Conservation (phyloP, 805 yeast genomes). For the Grigorovia transvaalensis region DNA sequence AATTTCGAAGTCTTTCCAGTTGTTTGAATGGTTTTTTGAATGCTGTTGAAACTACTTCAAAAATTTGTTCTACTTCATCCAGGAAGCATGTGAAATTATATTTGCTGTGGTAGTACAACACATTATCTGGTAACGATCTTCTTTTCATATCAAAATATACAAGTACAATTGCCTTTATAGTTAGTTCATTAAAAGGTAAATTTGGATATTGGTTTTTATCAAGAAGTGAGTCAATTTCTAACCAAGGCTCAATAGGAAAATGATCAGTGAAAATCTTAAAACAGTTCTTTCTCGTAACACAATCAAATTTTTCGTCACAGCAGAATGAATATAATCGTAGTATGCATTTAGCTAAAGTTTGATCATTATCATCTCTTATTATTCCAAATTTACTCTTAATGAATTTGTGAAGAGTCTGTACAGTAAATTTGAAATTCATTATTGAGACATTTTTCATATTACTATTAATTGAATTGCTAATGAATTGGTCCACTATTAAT, state of each 20-base stretch:
- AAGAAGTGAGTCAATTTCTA: conserved; percentile 2
- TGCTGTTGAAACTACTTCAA: conserved; percentile 6
- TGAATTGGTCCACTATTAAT: conserved; percentile 10
- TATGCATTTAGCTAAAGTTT: conserved; percentile 9
- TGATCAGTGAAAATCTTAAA: conserved; percentile 8
- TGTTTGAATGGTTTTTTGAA: conserved; percentile 12
- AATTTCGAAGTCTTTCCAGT: conserved; percentile 14
- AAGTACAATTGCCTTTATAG: conserved; percentile 13
- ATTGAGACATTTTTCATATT: conserved; percentile 5
- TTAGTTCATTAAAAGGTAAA: conserved; percentile 5
- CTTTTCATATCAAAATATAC: conserved; percentile 17
- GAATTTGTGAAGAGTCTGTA: conserved; percentile 10
- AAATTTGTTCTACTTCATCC: conserved; percentile 2
- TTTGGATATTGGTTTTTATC: neutral
- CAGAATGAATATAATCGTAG: conserved; percentile 17
- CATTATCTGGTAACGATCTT: conserved; percentile 3
- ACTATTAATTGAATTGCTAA: conserved; percentile 3
- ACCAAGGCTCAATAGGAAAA: conserved; percentile 16
- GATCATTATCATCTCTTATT: conserved; percentile 6
- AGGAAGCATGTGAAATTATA: neutral
- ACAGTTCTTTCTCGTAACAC: conserved; percentile 1
- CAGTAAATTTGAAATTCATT: conserved; percentile 13
- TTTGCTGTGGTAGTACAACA: conserved; percentile 5
- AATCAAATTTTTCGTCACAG: neutral
- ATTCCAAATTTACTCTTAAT: conserved; percentile 6